Evolutionary conservation across 305 asterid genomes (phyloP), one percentile per base, ranked within the genome.

Genomic region (Fraxinus albicans): DNA sequence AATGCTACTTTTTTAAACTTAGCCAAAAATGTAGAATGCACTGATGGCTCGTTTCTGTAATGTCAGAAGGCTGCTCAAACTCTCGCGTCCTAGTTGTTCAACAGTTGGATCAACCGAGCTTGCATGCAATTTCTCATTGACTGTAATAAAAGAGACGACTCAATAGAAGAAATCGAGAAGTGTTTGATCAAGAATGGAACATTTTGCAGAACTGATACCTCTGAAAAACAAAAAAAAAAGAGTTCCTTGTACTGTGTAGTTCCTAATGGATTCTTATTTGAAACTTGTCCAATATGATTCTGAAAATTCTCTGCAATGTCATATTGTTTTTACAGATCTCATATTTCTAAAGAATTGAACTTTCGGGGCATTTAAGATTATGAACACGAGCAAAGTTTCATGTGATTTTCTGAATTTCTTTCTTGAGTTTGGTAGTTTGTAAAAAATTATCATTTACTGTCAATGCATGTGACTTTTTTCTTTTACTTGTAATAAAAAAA

Each of bases 61-160:
- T 87, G 85, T 55, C 92, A 90, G 95, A 89, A 82, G 79, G 89
- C 81, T 70, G 86, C 87, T 40, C 83, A 83, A 70, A 31, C 83
- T 65, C 86, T 79, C 9, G 82, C 82, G 70, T 69, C 86, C 2
- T 91, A 82, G 78, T 47, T 77, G 78, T 50, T 38, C 79, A 76
- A 67, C 19, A 47, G 34, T 23, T 13, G 1, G 44, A 81, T 70
- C 79, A 58, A 60, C 42, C 23, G 76, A 81, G 13, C 78, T 6
- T 33, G 81, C 83, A 58, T 34, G 50, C 79, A 65, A 80, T 23
- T 73, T 77, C 38, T 58, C 55, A 74, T 40, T 55, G 42, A 74
- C 76, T 36, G 44, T 72, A 87, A 87, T 86, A 84, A 88, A 80
- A 79, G 81, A 75, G 58, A 79, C 15, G 77, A 69, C 80, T 79